Percentiles rank a stretch among this genome's conserved stretches.
Evolutionary conservation across 345 rosid species (phyloP).

Genomic region (Brassica rapa): DNA sequence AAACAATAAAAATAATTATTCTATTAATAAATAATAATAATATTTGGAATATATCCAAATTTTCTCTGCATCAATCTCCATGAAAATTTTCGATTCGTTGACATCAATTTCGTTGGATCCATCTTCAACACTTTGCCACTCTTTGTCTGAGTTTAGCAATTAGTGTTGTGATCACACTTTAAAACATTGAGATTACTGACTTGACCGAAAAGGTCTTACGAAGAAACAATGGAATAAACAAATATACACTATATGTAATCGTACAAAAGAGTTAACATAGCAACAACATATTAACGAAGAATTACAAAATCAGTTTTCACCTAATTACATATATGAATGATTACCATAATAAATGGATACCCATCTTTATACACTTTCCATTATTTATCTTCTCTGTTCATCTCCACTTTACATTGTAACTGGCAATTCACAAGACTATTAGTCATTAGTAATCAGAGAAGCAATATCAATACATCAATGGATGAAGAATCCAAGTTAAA

Average conservation of each 20-base stretch:
- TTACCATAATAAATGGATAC: not conserved
- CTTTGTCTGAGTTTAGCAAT: not conserved
- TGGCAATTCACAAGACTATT: conserved; percentile 3
- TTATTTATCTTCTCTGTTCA: conserved; percentile 6
- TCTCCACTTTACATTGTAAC: conserved; percentile 20
- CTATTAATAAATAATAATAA: too few relatives aligned
- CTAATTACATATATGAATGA: conserved; percentile 6
- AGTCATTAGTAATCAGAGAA: not conserved
- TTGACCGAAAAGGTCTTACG: not conserved
- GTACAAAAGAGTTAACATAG: conserved; percentile 12
- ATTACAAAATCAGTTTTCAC: not conserved
- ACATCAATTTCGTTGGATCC: not conserved
- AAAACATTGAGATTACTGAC: not conserved
- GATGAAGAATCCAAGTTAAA: not conserved
- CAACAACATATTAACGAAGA: conserved; percentile 7
- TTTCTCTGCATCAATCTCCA: not conserved
- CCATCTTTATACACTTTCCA: conserved; percentile 8
- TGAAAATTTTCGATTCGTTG: not conserved
- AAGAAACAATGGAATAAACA: not conserved
- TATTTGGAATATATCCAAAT: too few relatives aligned
- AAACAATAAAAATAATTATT: too few relatives aligned
- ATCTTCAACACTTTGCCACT: not conserved
- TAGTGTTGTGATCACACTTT: not conserved
- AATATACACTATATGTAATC: not conserved
- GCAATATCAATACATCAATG: not conserved